Conservation (phyloP, 2,329 filamentous ascomycete genomes). For the Pseudopithomyces chartarum region DNA sequence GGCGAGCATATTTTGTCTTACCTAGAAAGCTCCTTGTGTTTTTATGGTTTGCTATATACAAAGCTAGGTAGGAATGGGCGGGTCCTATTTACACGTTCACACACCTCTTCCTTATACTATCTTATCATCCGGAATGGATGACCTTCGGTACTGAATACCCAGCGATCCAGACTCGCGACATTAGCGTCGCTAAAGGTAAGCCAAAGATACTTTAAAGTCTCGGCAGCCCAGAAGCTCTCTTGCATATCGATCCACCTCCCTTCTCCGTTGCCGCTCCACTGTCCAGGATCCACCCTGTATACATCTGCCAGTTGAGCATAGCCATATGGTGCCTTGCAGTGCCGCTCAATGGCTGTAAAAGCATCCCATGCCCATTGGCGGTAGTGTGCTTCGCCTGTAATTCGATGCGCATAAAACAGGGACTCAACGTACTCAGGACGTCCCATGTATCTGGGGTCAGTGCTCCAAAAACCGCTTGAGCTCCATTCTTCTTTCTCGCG, state of each 20-base stretch:
- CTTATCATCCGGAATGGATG: slow-evolving; percentile 48
- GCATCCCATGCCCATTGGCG: slow-evolving; percentile 51
- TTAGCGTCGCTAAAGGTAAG: slow-evolving; percentile 45
- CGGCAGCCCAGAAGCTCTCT: slow-evolving; percentile 47
- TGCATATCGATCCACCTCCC: slow-evolving; percentile 43
- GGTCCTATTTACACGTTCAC: too few species aligned
- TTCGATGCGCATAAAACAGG: slow-evolving; percentile 49
- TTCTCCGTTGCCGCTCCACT: slow-evolving; percentile 26
- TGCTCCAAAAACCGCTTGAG: slow-evolving; percentile 40
- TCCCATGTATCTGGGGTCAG: slow-evolving; percentile 38
- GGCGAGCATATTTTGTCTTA: too few species aligned
- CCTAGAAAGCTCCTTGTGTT: too few species aligned
- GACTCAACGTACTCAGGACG: slow-evolving; percentile 48
- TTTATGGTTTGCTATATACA: too few species aligned
- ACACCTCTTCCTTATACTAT: slow-evolving; percentile 7
- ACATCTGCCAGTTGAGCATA: slow-evolving; percentile 47
- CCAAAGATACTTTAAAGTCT: slow-evolving; percentile 50
- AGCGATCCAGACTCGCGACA: slow-evolving; percentile 45
- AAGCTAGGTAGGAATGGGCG: too few species aligned
- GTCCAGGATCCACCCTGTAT: slow-evolving; percentile 22
- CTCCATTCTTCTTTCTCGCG: slow-evolving; percentile 36
- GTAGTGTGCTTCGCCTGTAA: slow-evolving; percentile 46
- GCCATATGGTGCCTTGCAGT: slow-evolving; percentile 46
- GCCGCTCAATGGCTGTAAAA: slow-evolving; percentile 41
- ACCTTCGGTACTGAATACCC: slow-evolving; percentile 53